A percentile compares a stretch with the other conserved stretches of the same genome.
Evolutionary conservation across 306 rosid species (phyloP).

Genomic region (Malus orientalis): DNA sequence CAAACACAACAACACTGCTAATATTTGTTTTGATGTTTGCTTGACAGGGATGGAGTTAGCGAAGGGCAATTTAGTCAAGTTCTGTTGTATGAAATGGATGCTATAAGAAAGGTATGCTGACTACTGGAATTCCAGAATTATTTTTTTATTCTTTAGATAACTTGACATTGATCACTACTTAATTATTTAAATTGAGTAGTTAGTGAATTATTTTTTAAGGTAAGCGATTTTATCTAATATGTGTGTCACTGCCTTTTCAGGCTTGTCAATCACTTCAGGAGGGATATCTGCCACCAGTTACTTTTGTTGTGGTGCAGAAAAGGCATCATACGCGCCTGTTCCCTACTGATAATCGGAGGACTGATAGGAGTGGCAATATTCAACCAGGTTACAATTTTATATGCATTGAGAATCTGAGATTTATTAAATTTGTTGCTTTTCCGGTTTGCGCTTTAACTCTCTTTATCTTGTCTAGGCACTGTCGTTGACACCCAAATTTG

Average conservation of each 20-base stretch:
- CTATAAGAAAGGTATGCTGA: slow-evolving; percentile 58
- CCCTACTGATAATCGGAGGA: slow-evolving; percentile 22
- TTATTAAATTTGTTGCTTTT: neutral
- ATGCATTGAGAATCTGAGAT: no score
- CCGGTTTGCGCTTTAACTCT: neutral
- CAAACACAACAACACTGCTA: neutral
- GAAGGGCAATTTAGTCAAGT: slow-evolving; percentile 82
- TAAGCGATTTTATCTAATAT: neutral
- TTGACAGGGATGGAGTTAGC: slow-evolving; percentile 75
- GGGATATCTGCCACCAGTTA: slow-evolving; percentile 37
- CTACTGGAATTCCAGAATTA: neutral
- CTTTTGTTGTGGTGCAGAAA: slow-evolving; percentile 73
- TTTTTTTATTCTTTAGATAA: no score
- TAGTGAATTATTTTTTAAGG: neutral
- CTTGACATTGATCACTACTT: no score
- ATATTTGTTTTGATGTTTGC: neutral
- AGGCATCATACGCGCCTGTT: slow-evolving; percentile 74
- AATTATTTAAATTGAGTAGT: neutral
- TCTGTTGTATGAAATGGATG: slow-evolving; percentile 68
- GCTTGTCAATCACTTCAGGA: slow-evolving; percentile 53
- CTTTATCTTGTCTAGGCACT: slow-evolving; percentile 37
- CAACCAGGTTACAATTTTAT: slow-evolving; percentile 46
- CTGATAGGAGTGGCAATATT: slow-evolving; percentile 62
- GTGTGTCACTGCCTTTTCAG: slow-evolving; percentile 19
- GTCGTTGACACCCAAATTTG: slow-evolving; percentile 63